Evolutionary conservation across 2,329 filamentous ascomycete genomes (phyloP).

Genomic region (Elsinoe australis): DNA sequence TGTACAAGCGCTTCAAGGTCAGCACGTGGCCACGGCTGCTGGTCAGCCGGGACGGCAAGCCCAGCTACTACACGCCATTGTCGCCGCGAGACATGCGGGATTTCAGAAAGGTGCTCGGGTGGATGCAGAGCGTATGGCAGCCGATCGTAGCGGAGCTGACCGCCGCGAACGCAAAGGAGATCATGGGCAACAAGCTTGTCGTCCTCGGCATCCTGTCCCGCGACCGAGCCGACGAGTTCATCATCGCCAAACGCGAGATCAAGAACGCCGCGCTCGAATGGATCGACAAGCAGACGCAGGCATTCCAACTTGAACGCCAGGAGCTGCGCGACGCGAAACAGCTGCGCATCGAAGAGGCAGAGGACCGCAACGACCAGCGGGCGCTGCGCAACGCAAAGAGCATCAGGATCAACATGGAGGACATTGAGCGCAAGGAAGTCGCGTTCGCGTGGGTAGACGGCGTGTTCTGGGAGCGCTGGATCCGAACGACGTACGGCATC

Average conservation of each 20-base stretch:
- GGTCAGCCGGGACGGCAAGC: constrained; percentile 79
- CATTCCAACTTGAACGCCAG: constrained; percentile 87
- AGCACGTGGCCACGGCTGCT: constrained; percentile 92
- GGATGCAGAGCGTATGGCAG: constrained; percentile 96
- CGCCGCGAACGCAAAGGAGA: constrained; percentile 80
- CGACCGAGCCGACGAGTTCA: constrained; percentile 70
- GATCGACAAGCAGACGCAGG: constrained; percentile 91
- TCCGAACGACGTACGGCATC: constrained; percentile 88
- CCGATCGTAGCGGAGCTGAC: constrained; percentile 93
- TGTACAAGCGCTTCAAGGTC: constrained; percentile 84
- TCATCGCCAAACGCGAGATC: constrained; percentile 73
- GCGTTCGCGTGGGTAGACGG: constrained; percentile 96
- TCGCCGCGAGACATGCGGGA: constrained; percentile 91
- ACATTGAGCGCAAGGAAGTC: constrained; percentile 78
- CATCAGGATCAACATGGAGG: constrained; percentile 85
- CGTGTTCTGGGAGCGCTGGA: constrained; percentile 95
- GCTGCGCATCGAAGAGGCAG: constrained; percentile 88
- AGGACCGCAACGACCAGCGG: constrained; percentile 84
- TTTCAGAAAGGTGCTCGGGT: constrained; percentile 66
- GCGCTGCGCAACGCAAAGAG: constrained; percentile 80
- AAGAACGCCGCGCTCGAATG: constrained; percentile 94
- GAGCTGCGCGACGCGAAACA: constrained; percentile 93
- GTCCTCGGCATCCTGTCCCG: constrained; percentile 83
- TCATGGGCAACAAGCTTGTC: constrained; percentile 93
- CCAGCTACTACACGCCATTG: constrained; percentile 81